These are phyloP conservation scores for Pistacia vera DNA, from an alignment of 345 rosid genomes.

Conservation along the genomic window DNA sequence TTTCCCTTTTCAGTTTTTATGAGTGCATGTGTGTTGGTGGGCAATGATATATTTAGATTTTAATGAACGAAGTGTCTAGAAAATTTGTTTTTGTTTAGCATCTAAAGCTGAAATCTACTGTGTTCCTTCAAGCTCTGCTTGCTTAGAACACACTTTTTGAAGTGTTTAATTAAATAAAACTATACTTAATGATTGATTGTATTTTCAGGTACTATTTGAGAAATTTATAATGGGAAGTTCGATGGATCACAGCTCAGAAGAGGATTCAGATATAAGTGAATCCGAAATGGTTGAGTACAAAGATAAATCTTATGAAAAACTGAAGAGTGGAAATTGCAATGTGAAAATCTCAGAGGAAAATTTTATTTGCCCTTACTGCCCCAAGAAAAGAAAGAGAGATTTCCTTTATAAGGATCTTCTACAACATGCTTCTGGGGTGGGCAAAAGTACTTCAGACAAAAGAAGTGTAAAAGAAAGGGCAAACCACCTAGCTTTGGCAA, in stretches of 20 bases:
- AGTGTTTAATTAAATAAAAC: too few relatives aligned
- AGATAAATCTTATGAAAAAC: slow-evolving; percentile 57
- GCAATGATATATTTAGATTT: too few relatives aligned
- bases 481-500: slow-evolving; percentile 77
- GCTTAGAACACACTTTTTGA: not conserved
- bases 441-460: slow-evolving; percentile 71
- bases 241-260: slow-evolving; percentile 33
- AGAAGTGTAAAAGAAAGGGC: slow-evolving; percentile 76
- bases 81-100: not conserved
- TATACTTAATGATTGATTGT: not conserved
- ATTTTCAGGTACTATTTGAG: slow-evolving; percentile 9
- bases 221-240: slow-evolving; percentile 4
- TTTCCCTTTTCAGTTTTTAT: too few relatives aligned
- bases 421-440: slow-evolving; percentile 98
- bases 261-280: slow-evolving; percentile 47
- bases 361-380: slow-evolving; percentile 82
- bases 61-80: not conserved
- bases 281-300: slow-evolving; percentile 52
- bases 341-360: slow-evolving; percentile 58
- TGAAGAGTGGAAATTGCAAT: slow-evolving; percentile 67
- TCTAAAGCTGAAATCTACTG: not conserved
- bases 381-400: slow-evolving; percentile 65
- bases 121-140: slow-evolving; percentile 2
- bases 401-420: slow-evolving; percentile 72
- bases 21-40: too few relatives aligned